Base-by-base conservation (phyloP, 345 rosid genomes). In the Syzygium grande region DNA sequence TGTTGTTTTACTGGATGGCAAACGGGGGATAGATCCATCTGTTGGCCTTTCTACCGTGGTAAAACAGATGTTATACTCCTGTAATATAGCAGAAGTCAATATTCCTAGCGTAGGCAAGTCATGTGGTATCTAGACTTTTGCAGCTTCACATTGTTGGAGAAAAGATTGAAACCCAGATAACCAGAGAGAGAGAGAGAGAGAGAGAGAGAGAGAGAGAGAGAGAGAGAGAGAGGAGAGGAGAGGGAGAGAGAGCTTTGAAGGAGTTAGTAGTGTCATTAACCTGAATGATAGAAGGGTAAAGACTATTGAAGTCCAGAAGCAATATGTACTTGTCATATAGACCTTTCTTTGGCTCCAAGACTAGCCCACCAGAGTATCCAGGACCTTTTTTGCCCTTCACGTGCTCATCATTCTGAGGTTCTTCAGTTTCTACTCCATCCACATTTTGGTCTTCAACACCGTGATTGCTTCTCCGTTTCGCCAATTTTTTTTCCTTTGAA, bases 211-310 rank as follows among this genome's bases (percentile, higher is more conserved):
- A 5, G 54, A 17, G 58, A 54, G 22, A 34, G 63, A 78, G 68
- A 34, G 79, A 11, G 79, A 19, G 25, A 68, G 46, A 68, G 56
- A 54, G 56, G 56, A 34, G 43, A 41, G 46, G 19, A 14, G 54
- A 52, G 19, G 15, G 54, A 17, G 58, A 54, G 22, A 34, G 63
- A 78, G 68, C 73, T 29, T 52, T 52, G 52, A 86, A 61, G 43
- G 80, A 86, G n/a, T 87, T 34, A 34, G 49, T 79, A 59, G 53
- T 46, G 73, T 85, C 84, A 89, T 86, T 91, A 90, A 96, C 99
- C 98, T 98, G 99, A 90, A 98, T 98, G 63, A 98, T 98, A 90
- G 99, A 98, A 85, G 99, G 99, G 89, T 98, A 98, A 86, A 98
- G 99, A 91, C 99, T 98, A 89, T 96, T 98, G 92, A 96, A 98